These are phyloP conservation scores for Colletotrichum brevisporum DNA, from an alignment of 2,329 filamentous ascomycete species.

Conservation along the genomic window DNA sequence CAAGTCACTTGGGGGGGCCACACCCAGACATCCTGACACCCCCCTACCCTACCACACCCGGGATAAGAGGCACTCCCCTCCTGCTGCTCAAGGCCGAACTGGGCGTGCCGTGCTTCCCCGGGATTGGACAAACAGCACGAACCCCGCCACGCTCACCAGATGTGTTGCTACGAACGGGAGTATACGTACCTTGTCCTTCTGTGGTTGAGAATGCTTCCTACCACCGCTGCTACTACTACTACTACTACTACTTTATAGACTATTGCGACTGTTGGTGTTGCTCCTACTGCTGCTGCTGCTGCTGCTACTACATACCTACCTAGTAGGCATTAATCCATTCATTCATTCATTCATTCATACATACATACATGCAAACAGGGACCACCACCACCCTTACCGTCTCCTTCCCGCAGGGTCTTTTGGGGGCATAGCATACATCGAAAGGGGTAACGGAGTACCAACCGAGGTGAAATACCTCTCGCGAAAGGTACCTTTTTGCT, in stretches of 20 bases:
- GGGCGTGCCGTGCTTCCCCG: slow-evolving; percentile 28
- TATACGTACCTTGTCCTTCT: slow-evolving; percentile 25
- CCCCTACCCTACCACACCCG: slow-evolving; percentile 7
- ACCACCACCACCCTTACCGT: slow-evolving; percentile 10
- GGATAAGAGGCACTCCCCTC: slow-evolving; percentile 27
- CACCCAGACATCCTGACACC: slow-evolving; percentile 36
- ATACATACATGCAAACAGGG: too few species aligned
- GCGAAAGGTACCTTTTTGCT: not conserved
- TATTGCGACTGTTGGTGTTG: slow-evolving; percentile 17
- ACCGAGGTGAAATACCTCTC: slow-evolving; percentile 4
- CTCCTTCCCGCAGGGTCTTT: not conserved
- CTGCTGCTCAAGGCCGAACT: slow-evolving; percentile 39
- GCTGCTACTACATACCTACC: not conserved
- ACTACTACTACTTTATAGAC: not conserved
- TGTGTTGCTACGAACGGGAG: slow-evolving; percentile 22
- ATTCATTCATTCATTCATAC: too few species aligned
- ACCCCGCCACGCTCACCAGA: slow-evolving; percentile 40
- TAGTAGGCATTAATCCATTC: too few species aligned
- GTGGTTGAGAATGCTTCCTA: slow-evolving; percentile 13
- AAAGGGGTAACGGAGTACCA: slow-evolving; percentile 1
- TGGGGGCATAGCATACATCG: not conserved
- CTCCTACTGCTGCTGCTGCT: slow-evolving; percentile 21
- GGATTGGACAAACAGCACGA: slow-evolving; percentile 41
- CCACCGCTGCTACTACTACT: slow-evolving; percentile 16
- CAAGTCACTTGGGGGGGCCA: slow-evolving; percentile 35